phyloP scores from a whole-genome alignment of 805 yeast species.

The Maudiozyma turicensis region DNA sequence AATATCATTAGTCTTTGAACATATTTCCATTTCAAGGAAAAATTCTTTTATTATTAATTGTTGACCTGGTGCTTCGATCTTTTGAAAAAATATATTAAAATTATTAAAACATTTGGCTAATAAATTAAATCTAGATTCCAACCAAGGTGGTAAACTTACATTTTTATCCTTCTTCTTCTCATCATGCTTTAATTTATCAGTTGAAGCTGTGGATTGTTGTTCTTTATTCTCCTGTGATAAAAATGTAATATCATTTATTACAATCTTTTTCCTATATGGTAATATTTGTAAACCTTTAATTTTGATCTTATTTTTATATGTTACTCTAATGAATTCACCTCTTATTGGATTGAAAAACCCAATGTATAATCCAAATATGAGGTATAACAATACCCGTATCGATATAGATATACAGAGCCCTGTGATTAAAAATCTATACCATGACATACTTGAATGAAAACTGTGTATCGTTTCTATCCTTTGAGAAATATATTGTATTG shows the following conservation, averaged over 20 bases:
- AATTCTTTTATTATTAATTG: conserved; percentile 1
- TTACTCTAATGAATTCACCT: conserved; percentile 9
- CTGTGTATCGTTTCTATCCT: background rate
- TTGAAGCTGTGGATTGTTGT: background rate
- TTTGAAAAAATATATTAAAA: conserved; percentile 6
- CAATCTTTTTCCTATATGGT: conserved; percentile 12
- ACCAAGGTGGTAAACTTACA: conserved; percentile 2
- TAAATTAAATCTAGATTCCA: background rate
- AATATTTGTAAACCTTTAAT: conserved; percentile 14
- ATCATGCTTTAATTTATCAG: background rate
- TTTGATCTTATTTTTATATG: conserved; percentile 6
- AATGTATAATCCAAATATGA: conserved; percentile 10
- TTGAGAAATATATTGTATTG: too few species aligned
- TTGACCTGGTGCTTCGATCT: conserved; percentile 1
- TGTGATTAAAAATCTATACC: background rate
- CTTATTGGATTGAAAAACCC: conserved; percentile 16
- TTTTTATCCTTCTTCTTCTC: background rate
- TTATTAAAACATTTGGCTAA: conserved; percentile 3
- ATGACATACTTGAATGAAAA: background rate
- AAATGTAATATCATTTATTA: conserved; percentile 4
- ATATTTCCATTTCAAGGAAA: conserved; percentile 1
- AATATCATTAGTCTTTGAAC: background rate
- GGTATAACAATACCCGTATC: background rate
- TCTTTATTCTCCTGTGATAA: background rate
- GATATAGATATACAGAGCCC: background rate